Base-by-base conservation (phyloP, 495 filamentous ascomycete genomes). In the Aspergillus carlsbadensis region DNA sequence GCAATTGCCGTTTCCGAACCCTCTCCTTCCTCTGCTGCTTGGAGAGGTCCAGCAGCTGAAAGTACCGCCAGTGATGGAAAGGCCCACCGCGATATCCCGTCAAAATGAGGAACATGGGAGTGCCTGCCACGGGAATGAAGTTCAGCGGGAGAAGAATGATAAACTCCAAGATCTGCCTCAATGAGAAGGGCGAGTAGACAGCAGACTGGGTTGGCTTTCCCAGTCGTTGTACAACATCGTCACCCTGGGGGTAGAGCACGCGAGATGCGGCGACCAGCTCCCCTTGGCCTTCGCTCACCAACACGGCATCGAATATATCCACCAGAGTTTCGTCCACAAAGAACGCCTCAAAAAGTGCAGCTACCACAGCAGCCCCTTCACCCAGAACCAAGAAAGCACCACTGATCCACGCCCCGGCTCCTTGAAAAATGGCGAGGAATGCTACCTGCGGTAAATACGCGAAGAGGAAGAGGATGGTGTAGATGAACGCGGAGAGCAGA, bases 141-240 rank as follows among this genome's bases (percentile, higher is more conserved):
- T 85, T 87, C 29, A 88, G 72, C 21, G 85, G 85, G 11, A 88
- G 74, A 22, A 87, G 78, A 37, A 89, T 66, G n/a, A 91, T 67
- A 54, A 92, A 86, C 69, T 93, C 88, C 51, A 86, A 58, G 51
- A 91, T 91, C 63, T 92, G 88, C n/a, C 83, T 80, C 13, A 89
- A 60, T 52, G 87, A 90, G 58, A 88, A 87, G 1, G 85, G 85
- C 5, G 82, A 76, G 63, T 87, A 88, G 24, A 83, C 72, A 2
- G 83, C 81, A 40, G 76, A 78, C 34, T 68, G 74, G 4, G 75
- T 81, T 6, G 84, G 82, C 50, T 80, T 83, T 24, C 84, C 85
- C 4, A 88, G 79, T 22, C 78, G 72, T 53, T 76, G 72, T 10
- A 81, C 74, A 6, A 83, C 80, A 54, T 82, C 70, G 15, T 76